Conservation (phyloP, 352 stramenopile genomes). For the Pythium biforme region DNA sequence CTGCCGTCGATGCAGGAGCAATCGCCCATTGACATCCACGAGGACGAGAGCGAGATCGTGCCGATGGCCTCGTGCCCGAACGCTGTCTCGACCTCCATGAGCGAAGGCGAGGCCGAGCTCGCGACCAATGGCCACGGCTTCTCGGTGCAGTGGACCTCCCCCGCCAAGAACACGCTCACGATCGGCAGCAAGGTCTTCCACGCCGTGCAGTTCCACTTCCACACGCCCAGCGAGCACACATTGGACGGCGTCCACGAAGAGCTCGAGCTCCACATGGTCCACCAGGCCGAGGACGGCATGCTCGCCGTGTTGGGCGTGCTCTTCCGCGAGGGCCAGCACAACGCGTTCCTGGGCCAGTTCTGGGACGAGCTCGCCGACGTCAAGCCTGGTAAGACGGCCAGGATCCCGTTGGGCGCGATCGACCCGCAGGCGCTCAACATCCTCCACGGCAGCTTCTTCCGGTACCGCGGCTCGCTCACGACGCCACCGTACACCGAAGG, state of each 20-base stretch:
- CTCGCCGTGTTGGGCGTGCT: conserved; percentile 63
- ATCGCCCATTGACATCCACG: conserved; percentile 55
- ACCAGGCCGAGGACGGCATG: conserved; percentile 50
- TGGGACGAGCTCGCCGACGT: conserved; percentile 45
- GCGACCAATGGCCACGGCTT: conserved; percentile 45
- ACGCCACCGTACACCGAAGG: conserved; percentile 76
- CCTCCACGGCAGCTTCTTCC: conserved; percentile 45
- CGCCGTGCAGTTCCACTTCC: conserved; percentile 61
- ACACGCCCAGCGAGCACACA: conserved; percentile 72
- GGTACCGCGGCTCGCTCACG: conserved; percentile 69
- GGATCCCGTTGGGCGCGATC: conserved; percentile 39
- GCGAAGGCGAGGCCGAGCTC: conserved; percentile 35
- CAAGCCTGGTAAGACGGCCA: conserved; percentile 26
- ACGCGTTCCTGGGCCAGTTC: conserved; percentile 57
- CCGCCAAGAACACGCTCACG: conserved; percentile 37
- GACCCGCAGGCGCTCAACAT: conserved; percentile 30
- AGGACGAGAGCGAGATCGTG: conserved; percentile 26
- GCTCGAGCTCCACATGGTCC: conserved; percentile 73
- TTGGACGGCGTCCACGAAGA: conserved; percentile 47
- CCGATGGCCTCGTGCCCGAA: conserved; percentile 19
- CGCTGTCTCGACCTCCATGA: conserved; percentile 33
- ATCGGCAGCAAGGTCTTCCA: conserved; percentile 55
- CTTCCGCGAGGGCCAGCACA: conserved; percentile 53
- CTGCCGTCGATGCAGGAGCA: conserved; percentile 26
- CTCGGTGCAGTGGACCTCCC: conserved; percentile 46